Evolutionary conservation across 2,329 filamentous ascomycete genomes (phyloP).

Genomic region (Fusarium nodosum): DNA sequence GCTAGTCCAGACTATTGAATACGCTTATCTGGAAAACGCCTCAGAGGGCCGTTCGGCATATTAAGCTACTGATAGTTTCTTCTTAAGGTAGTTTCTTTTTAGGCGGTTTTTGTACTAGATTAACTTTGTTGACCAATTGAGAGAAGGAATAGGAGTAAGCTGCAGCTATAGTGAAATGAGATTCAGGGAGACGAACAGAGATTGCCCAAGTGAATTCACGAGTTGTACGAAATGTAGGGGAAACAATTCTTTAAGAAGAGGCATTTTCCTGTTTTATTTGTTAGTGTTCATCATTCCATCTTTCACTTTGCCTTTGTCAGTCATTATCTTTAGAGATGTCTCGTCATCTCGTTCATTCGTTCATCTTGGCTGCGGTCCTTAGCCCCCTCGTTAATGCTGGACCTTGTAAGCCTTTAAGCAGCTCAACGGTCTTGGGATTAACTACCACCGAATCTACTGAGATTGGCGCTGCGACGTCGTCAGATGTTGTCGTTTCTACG

Average conservation of each 20-base stretch:
- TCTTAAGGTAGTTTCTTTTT: too few relatives aligned
- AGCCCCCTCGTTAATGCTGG: background rate
- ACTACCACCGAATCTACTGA: background rate
- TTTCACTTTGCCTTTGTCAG: background rate
- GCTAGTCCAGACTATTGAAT: background rate
- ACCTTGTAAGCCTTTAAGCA: background rate
- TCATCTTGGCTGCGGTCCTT: background rate
- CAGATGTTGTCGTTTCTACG: background rate
- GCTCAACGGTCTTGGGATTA: background rate
- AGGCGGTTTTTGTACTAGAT: too few relatives aligned
- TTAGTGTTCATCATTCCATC: background rate
- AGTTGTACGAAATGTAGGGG: too few relatives aligned
- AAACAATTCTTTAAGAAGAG: too few relatives aligned
- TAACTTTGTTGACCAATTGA: too few relatives aligned
- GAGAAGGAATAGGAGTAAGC: too few relatives aligned
- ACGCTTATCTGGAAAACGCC: background rate
- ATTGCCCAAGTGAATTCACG: too few relatives aligned
- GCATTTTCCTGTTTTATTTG: too few relatives aligned
- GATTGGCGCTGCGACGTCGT: background rate
- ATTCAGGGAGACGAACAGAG: too few relatives aligned
- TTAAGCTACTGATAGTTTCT: too few relatives aligned
- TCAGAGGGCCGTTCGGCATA: background rate
- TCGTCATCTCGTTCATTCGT: background rate
- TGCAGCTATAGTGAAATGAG: too few relatives aligned
- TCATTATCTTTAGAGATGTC: background rate